These are phyloP conservation scores for Phlegmacium glaucopus DNA, from an alignment of 768 basidiomycete genomes.

Conservation along the genomic window DNA sequence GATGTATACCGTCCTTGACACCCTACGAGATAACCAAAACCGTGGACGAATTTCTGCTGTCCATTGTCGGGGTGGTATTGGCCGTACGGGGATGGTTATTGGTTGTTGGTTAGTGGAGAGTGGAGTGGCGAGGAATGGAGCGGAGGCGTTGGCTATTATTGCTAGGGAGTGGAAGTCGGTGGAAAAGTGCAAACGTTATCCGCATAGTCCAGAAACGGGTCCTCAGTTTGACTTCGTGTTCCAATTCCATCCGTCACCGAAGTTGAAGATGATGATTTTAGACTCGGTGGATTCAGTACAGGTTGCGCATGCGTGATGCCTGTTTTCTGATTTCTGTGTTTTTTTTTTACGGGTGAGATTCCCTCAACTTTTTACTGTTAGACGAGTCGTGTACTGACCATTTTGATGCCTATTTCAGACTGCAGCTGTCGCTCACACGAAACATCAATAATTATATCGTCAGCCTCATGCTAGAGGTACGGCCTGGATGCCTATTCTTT, in stretches of 20 bases:
- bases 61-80: slow-evolving; percentile 79
- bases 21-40: slow-evolving; percentile 55
- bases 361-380: not conserved
- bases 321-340: too few relatives aligned
- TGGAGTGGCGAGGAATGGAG: slow-evolving; percentile 56
- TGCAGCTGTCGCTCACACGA: too few relatives aligned
- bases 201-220: slow-evolving; percentile 77
- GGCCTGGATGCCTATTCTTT: too few relatives aligned
- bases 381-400: too few relatives aligned
- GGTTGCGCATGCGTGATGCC: too few relatives aligned
- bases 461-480: too few relatives aligned
- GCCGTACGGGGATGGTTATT: slow-evolving; percentile 58
- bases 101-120: slow-evolving; percentile 79
- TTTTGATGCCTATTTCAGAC: not conserved
- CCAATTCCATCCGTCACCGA: slow-evolving; percentile 39
- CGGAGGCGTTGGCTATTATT: slow-evolving; percentile 61
- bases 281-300: too few relatives aligned
- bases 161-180: slow-evolving; percentile 71
- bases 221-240: slow-evolving; percentile 74
- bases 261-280: not conserved
- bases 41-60: slow-evolving; percentile 65
- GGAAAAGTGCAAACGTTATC: slow-evolving; percentile 74
- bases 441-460: too few relatives aligned
- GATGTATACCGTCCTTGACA: slow-evolving; percentile 56
- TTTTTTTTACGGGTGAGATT: too few relatives aligned